Base-by-base conservation (phyloP, 1,284 basidiomycete genomes). In the Porodaedalea pini region DNA sequence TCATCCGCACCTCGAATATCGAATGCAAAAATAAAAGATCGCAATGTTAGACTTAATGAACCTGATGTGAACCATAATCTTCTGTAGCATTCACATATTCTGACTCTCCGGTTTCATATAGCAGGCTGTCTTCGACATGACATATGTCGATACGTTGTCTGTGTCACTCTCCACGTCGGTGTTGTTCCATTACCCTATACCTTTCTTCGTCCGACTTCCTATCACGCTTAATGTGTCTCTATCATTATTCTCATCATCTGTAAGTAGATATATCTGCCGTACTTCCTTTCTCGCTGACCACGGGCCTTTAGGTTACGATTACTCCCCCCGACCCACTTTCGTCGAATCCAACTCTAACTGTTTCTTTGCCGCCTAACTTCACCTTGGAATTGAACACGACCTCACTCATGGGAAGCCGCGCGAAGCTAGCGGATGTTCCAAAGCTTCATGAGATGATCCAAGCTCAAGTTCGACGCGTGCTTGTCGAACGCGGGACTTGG, bases 371-470 rank as follows among this genome's bases (percentile, higher is more conserved):
- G 58, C 80, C 84, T 4, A 76, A 80, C 61, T 88, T 91, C 65
- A 80, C 78, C 2, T 78, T 91, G 10, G 81, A 85, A 63, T 73
- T 91, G 27, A 81, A 82, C 51, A 90, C 85, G 27, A 88, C 82
- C 5, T 92, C 90, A 23, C 76, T 90, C 2, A 83, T 92, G 79
- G 89, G 89, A 37, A 91, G 88, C 63, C 83, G 89, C 39, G 89
- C 90, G 36, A 90, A 91, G 69, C 77, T 92, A 0, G 88, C 86
- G 36, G 88, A 92, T 65, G 86, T 92, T 2, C 89, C 90, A 25
- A 92, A 92, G 68, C 72, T 92, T 11, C 90, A 92, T 62, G 89
- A 92, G 67, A 73, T 92, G 47, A 90, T 92, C 40, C 82, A 88
- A 64, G 78, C 83, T 65, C 88, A 90, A 73, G 80, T 89, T 10